These are phyloP conservation scores for Fabrea salina DNA, from an alignment of 169 alveolate species.

Conservation along the genomic window DNA sequence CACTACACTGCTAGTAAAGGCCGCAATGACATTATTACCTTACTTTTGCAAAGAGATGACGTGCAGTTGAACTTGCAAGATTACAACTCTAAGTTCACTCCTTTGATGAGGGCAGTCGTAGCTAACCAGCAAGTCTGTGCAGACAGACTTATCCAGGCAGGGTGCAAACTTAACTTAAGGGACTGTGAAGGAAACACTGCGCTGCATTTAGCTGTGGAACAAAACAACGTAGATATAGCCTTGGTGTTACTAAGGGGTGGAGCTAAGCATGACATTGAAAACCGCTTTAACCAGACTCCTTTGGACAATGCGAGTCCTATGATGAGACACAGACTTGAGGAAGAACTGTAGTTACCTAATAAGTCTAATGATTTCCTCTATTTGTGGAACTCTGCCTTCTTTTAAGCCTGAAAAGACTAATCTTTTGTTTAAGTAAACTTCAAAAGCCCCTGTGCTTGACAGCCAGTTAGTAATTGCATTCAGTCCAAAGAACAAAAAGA, in stretches of 20 bases:
- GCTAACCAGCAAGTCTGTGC: background rate
- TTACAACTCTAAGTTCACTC: background rate
- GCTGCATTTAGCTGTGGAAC: background rate
- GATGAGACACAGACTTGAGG: constrained; percentile 14
- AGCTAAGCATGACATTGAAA: constrained; percentile 4
- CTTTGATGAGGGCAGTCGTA: constrained; percentile 13
- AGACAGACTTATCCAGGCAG: background rate
- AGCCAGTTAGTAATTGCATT: constrained; percentile 20
- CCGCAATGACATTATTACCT: constrained; percentile 33
- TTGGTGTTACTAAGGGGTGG: background rate
- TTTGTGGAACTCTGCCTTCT: background rate
- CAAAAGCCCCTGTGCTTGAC: constrained; percentile 22
- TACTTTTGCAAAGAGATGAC: constrained; percentile 15
- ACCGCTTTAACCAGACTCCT: background rate
- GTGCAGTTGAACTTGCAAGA: constrained; percentile 3
- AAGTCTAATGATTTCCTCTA: constrained; percentile 21
- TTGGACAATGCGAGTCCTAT: background rate
- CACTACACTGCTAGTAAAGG: constrained; percentile 61
- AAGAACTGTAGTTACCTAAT: constrained; percentile 14
- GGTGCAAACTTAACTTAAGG: constrained; percentile 14
- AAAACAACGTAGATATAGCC: background rate
- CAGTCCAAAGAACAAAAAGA: constrained; percentile 19
- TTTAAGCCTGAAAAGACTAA: background rate
- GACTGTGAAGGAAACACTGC: constrained; percentile 31
- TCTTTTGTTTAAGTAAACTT: background rate